Base-by-base conservation (phyloP, 108 stramenopile genomes). In the Mayamaea pseudoterrestris region DNA sequence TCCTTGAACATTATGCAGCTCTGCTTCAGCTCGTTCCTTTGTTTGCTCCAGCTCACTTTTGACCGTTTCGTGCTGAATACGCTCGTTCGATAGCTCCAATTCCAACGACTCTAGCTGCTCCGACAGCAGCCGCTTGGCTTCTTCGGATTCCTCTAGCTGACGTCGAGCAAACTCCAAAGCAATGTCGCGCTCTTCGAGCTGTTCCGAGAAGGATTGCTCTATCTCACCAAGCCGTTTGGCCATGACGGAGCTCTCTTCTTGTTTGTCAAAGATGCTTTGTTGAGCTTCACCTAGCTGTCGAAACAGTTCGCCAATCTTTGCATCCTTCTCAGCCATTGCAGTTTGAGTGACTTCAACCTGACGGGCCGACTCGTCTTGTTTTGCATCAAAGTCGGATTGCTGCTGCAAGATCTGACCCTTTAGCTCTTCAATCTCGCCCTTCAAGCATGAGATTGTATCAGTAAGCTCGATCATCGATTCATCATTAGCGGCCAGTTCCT, bases 301-400 rank as follows among this genome's bases (percentile, higher is more conserved):
- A 34, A 54, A 41, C 41, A 68, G 43, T n/a, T 69, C 57, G 8
- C 59, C 53, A 6, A 64, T 57, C 27, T 65, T 47, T 8, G 36
- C 31, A 16, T 68, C 55, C 34, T 53, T 58, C 27, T 54, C 53
- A 0, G 35, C 37, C 5, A 60, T 31, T n/a, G 48, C 56, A 3
- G 30, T 26, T 35, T 16, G 21, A 47, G 36, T 70, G 2, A 55
- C 53, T 48, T 59, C 62, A 40, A 49, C 63, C 22, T 54, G 40
- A 5, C 2, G n/a, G 6, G 22, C n/a, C 28, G 60, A 63, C 30
- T 55, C 27, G 1, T 43, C 24, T n/a, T 47, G 44, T 17, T 70
- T 53, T 30, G 55, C 54, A 26, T 63, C 48, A 1, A 30, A 20
- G 29, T 60, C 47, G 29, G 35, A 30, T 35, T 14, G 32, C 8